Evolutionary conservation across 352 stramenopile species (phyloP).

Genomic region (Proteromonas lacertae): DNA sequence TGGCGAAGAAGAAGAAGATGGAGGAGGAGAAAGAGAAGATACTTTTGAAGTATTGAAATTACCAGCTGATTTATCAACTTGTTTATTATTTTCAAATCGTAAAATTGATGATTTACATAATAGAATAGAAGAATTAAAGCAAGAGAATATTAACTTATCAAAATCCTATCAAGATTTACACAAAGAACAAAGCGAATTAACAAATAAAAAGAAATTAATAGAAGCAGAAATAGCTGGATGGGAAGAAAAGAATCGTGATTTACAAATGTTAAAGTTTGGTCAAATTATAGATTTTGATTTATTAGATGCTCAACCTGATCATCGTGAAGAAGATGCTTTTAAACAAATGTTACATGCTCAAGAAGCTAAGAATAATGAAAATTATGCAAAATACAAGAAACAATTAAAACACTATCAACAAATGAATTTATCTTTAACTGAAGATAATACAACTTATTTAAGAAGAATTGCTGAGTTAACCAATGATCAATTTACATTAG

Average conservation of each 20-base stretch:
- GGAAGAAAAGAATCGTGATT: conserved; percentile 22
- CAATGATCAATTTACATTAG: conserved; percentile 6
- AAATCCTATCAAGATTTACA: conserved; percentile 43
- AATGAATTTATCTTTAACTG: neutral
- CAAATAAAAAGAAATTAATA: no score
- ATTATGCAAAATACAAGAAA: no score
- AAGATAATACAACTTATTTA: neutral
- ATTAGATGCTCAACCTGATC: conserved; percentile 18
- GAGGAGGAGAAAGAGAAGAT: no score
- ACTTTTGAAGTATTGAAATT: no score
- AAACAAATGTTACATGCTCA: neutral
- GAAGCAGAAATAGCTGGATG: conserved; percentile 30
- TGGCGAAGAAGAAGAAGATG: no score
- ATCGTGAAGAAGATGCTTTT: neutral
- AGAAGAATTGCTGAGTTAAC: neutral
- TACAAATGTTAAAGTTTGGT: conserved; percentile 19
- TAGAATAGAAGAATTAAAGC: conserved; percentile 30
- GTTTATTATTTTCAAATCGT: neutral
- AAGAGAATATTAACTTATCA: conserved; percentile 33
- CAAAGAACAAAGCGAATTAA: conserved; percentile 32
- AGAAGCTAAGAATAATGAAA: neutral
- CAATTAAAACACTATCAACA: neutral
- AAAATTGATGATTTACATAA: conserved; percentile 16
- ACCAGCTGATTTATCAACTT: no score
- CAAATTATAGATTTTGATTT: conserved; percentile 19